Evolutionary conservation across 148 eudicot species (phyloP).

Genomic region (Chenopodium album): DNA sequence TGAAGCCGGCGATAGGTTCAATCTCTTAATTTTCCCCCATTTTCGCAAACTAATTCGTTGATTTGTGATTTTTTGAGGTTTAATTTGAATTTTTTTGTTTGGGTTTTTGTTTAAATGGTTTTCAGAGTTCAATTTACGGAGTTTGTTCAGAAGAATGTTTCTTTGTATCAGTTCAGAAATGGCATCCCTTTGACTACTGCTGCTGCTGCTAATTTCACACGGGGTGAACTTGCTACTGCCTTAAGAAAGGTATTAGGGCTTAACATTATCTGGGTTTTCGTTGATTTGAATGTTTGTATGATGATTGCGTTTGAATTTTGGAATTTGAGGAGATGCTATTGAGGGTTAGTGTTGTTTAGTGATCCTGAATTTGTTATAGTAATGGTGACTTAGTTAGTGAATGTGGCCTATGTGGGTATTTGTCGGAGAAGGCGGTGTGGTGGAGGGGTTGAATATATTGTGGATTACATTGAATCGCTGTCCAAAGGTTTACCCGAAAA

Average conservation of each 20-base stretch:
- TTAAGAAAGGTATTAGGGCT: slow-evolving; percentile 59
- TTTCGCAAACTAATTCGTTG: too few species aligned
- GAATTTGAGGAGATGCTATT: not conserved
- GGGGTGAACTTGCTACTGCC: slow-evolving; percentile 88
- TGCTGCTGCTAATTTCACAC: slow-evolving; percentile 84
- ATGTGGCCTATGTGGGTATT: not conserved
- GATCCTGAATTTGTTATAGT: not conserved
- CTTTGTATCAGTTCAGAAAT: slow-evolving; percentile 77
- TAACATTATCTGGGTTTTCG: not conserved
- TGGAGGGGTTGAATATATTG: not conserved
- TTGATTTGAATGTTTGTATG: not conserved
- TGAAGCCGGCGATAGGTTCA: slow-evolving; percentile 80
- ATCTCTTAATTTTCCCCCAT: not conserved
- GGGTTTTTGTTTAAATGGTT: slow-evolving; percentile 8
- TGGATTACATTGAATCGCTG: not conserved
- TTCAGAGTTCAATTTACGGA: slow-evolving; percentile 85
- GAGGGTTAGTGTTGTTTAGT: not conserved
- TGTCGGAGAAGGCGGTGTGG: not conserved
- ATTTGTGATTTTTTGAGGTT: not conserved
- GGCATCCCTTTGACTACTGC: slow-evolving; percentile 81
- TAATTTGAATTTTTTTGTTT: not conserved
- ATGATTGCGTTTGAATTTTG: not conserved
- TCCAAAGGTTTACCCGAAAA: not conserved
- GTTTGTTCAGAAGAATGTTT: slow-evolving; percentile 70
- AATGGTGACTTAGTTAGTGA: not conserved